A percentile compares a stretch with the other conserved stretches of the same genome.
Evolutionary conservation across 495 filamentous ascomycete species (phyloP).

Genomic region (Penicillium crystallinum): DNA sequence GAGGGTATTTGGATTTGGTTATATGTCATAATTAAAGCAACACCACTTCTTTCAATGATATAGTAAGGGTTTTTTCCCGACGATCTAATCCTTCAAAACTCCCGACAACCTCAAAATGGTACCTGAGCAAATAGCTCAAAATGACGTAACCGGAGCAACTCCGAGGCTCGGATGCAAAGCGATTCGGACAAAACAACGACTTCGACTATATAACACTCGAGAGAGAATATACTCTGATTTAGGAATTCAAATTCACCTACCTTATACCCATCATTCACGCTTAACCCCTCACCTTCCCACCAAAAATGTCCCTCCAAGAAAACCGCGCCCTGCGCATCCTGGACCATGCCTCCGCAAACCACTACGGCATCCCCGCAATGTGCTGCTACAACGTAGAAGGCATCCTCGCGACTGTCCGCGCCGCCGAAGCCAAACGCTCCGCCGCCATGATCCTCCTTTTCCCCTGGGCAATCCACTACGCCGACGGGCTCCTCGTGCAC

Average conservation of each 20-base stretch:
- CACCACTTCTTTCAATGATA: no score
- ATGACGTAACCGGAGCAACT: conserved; percentile 6
- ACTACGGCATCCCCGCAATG: conserved; percentile 71
- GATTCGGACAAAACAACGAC: background rate
- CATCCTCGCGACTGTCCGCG: conserved; percentile 72
- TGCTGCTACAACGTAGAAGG: conserved; percentile 85
- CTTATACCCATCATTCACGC: background rate
- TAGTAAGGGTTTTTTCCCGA: no score
- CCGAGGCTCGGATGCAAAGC: conserved; percentile 5
- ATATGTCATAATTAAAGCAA: no score
- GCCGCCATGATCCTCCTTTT: conserved; percentile 82
- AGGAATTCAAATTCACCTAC: background rate
- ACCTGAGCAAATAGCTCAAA: background rate
- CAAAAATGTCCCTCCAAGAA: conserved; percentile 48
- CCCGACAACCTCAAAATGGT: background rate
- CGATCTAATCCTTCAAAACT: background rate
- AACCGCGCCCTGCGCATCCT: conserved; percentile 68
- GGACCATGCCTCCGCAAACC: conserved; percentile 56
- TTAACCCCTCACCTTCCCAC: background rate
- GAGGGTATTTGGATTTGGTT: no score
- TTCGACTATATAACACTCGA: background rate
- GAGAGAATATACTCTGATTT: background rate
- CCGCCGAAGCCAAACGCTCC: conserved; percentile 66
- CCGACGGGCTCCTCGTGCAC: conserved; percentile 56
- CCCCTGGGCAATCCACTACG: conserved; percentile 77